These are phyloP conservation scores for Bolboschoenoplectus hybrid DNA, from an alignment of 202 grass and related monocot species.

Conservation along the genomic window DNA sequence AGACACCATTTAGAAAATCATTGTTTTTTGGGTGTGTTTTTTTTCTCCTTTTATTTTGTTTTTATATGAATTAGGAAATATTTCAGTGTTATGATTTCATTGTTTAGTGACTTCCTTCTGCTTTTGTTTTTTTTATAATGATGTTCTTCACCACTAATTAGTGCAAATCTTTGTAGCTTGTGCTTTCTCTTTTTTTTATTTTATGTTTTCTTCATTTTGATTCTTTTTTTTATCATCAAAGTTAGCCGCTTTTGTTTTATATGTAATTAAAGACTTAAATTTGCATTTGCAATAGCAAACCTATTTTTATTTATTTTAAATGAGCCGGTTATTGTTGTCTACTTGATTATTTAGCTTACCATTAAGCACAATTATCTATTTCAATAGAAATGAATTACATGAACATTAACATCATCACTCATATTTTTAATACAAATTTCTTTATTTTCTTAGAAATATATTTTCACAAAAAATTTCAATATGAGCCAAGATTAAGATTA, in stretches of 20 bases:
- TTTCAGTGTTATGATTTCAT: background rate
- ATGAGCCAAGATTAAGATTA: too few species aligned
- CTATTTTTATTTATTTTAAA: slow-evolving; percentile 1
- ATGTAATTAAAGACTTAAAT: slow-evolving; percentile 6
- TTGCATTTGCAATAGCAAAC: background rate
- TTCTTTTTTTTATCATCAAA: background rate
- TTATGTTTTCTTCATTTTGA: background rate
- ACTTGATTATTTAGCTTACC: background rate
- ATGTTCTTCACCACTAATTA: background rate
- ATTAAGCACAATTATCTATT: background rate
- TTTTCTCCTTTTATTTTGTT: background rate
- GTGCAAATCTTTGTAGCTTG: background rate
- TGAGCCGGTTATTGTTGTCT: background rate
- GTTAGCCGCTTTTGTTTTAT: background rate
- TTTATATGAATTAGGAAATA: slow-evolving; percentile 8
- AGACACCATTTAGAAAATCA: background rate
- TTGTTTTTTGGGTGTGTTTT: background rate
- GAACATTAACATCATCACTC: too few species aligned
- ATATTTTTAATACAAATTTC: too few species aligned
- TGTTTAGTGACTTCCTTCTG: background rate
- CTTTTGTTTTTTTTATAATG: too few species aligned
- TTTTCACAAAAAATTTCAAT: too few species aligned
- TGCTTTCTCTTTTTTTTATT: background rate
- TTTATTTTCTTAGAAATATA: too few species aligned
- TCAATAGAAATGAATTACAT: too few species aligned